phyloP scores from a whole-genome alignment of 2,329 filamentous ascomycete genomes.

The Diaporthe batatas region DNA sequence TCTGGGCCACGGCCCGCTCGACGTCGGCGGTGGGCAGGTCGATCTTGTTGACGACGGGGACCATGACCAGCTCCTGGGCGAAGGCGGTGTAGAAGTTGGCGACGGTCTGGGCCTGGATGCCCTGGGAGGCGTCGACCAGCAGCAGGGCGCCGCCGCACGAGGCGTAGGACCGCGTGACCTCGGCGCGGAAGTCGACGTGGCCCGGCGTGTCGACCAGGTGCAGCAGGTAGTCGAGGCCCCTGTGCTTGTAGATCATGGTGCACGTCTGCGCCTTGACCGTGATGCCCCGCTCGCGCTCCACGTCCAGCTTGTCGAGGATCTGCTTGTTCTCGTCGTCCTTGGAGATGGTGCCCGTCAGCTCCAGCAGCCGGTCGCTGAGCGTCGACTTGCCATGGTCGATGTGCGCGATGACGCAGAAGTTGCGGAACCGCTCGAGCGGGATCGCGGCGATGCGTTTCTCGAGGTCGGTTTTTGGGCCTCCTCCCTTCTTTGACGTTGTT shows the following conservation, averaged over 20 bases:
- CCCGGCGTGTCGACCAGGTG: slow-evolving; percentile 97
- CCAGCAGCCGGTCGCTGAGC: slow-evolving; percentile 89
- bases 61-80: slow-evolving; percentile 85
- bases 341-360: slow-evolving; percentile 93
- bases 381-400: slow-evolving; percentile 99
- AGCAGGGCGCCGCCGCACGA: slow-evolving; percentile 94
- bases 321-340: slow-evolving; percentile 88
- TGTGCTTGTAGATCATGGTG: slow-evolving; percentile 93
- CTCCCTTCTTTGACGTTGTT: slow-evolving; percentile 30
- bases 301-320: slow-evolving; percentile 95
- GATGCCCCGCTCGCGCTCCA: slow-evolving; percentile 95
- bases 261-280: slow-evolving; percentile 99
- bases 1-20: slow-evolving; percentile 86
- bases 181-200: slow-evolving; percentile 97
- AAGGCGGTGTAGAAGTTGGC: slow-evolving; percentile 99
- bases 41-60: slow-evolving; percentile 97
- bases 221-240: slow-evolving; percentile 89
- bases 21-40: slow-evolving; percentile 92
- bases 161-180: slow-evolving; percentile 95
- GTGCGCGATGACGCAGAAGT: slow-evolving; percentile 99
- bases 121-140: slow-evolving; percentile 95
- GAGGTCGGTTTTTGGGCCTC: slow-evolving; percentile 54
- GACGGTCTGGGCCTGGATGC: slow-evolving; percentile 96
- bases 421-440: slow-evolving; percentile 84
- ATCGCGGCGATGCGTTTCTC: slow-evolving; percentile 77